A percentile compares a stretch with the other conserved stretches of the same genome.
Evolutionary conservation across 805 yeast genomes (phyloP).

Genomic region (Saccharomycopsis oosterbeekiorum): DNA sequence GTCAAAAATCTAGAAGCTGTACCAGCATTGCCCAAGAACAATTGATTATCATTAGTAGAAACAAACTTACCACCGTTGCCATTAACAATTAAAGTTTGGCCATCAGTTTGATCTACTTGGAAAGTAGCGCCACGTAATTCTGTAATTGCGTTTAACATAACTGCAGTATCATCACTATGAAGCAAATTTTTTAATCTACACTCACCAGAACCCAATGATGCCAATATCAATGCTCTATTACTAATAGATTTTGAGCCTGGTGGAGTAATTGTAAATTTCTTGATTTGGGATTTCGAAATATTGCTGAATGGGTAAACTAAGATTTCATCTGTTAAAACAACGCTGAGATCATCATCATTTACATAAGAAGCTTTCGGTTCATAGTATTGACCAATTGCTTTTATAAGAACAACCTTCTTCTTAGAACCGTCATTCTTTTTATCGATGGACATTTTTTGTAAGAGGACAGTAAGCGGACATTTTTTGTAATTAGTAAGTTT

Average conservation of each 20-base stretch:
- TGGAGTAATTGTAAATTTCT: conserved; percentile 49
- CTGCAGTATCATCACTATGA: conserved; percentile 94
- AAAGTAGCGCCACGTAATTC: conserved; percentile 62
- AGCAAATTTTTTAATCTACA: conserved; percentile 77
- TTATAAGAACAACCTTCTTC: conserved; percentile 78
- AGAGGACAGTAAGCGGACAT: conserved; percentile 66
- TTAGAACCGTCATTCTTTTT: conserved; percentile 92
- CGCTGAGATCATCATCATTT: conserved; percentile 66
- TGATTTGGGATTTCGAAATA: conserved; percentile 24
- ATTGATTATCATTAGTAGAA: conserved; percentile 49
- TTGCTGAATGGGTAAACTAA: conserved; percentile 49
- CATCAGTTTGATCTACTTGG: conserved; percentile 48
- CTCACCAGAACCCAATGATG: conserved; percentile 82
- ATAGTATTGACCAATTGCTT: conserved; percentile 78
- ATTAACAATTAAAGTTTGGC: conserved; percentile 75
- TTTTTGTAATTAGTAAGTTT: conserved; percentile 58
- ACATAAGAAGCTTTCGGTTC: conserved; percentile 84
- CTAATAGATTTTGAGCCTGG: conserved; percentile 98
- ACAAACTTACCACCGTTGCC: conserved; percentile 76
- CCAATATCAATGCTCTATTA: conserved; percentile 85
- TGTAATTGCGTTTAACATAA: conserved; percentile 82
- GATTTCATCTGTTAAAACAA: conserved; percentile 75
- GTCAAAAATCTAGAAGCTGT: conserved; percentile 95
- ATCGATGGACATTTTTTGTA: conserved; percentile 87
- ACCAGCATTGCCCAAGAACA: conserved; percentile 95